Conservation (phyloP, 192 early-diverging fungal species). For the Backusella australiensis region DNA sequence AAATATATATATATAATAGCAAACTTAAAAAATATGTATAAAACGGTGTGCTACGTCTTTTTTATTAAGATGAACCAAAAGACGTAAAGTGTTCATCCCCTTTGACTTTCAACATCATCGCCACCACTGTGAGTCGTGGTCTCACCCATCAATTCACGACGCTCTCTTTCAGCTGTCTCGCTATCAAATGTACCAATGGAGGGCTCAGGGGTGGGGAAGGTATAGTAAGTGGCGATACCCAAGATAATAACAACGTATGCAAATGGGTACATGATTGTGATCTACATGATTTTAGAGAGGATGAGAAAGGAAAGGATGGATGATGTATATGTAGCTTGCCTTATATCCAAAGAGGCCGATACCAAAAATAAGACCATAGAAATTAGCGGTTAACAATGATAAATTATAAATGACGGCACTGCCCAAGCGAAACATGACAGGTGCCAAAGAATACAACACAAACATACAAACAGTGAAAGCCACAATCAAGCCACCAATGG, state of each 20-base stretch:
- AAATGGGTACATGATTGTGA: slow-evolving; percentile 58
- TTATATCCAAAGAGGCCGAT: slow-evolving; percentile 63
- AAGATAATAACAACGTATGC: slow-evolving; percentile 64
- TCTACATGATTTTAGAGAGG: not conserved
- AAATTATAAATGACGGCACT: slow-evolving; percentile 79
- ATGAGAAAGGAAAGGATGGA: not conserved
- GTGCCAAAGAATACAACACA: slow-evolving; percentile 65
- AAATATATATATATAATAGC: slow-evolving; percentile 5
- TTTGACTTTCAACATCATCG: not conserved
- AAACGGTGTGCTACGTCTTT: slow-evolving; percentile 9
- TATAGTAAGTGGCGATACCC: slow-evolving; percentile 68
- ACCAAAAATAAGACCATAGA: slow-evolving; percentile 76
- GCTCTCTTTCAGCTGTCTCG: slow-evolving; percentile 22
- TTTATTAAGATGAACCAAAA: slow-evolving; percentile 31
- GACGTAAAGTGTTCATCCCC: slow-evolving; percentile 30
- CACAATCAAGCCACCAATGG: slow-evolving; percentile 55
- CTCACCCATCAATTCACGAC: slow-evolving; percentile 23
- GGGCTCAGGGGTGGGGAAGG: slow-evolving; percentile 56
- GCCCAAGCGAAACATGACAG: slow-evolving; percentile 68
- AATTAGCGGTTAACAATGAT: slow-evolving; percentile 75
- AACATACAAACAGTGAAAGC: slow-evolving; percentile 70
- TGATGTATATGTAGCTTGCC: slow-evolving; percentile 25
- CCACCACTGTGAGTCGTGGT: not conserved
- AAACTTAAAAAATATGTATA: not conserved
- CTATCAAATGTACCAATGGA: slow-evolving; percentile 37